phyloP scores from a whole-genome alignment of 1,284 basidiomycete genomes.

The Peniophora sp. region DNA sequence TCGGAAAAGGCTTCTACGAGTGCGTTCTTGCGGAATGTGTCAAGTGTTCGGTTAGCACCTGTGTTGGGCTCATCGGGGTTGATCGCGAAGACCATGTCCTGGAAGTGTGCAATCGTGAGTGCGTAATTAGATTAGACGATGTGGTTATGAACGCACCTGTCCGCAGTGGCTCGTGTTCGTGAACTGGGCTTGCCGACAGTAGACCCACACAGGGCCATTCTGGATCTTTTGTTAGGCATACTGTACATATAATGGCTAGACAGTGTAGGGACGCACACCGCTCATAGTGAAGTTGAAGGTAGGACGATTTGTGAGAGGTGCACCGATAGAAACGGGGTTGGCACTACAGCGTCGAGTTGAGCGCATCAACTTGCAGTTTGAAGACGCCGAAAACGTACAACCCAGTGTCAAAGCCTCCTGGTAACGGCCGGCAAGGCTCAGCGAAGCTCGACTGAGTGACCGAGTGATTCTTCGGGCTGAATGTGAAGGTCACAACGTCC shows the following conservation, averaged over 20 bases:
- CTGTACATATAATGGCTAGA: not conserved
- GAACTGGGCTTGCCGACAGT: constrained; percentile 32
- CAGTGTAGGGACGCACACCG: constrained; percentile 17
- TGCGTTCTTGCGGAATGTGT: constrained; percentile 28
- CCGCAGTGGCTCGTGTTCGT: constrained; percentile 33
- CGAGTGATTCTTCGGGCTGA: constrained; percentile 58
- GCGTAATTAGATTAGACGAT: not conserved
- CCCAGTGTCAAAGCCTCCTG: constrained; percentile 46
- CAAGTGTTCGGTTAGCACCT: constrained; percentile 30
- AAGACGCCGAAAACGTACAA: constrained; percentile 36
- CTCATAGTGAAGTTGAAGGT: constrained; percentile 33
- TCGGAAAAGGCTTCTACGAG: not conserved
- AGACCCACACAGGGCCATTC: constrained; percentile 53
- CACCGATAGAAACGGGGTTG: constrained; percentile 37
- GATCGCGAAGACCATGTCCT: constrained; percentile 63
- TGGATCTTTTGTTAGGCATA: not conserved
- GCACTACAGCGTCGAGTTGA: too few species aligned
- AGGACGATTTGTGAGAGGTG: constrained; percentile 35
- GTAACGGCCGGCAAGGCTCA: constrained; percentile 35
- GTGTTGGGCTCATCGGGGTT: constrained; percentile 46
- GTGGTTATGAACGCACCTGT: not conserved
- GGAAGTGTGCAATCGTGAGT: too few species aligned
- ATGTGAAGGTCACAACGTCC: constrained; percentile 42
- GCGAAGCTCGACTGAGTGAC: constrained; percentile 51
- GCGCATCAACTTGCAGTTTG: too few species aligned